phyloP scores from a whole-genome alignment of 2,329 filamentous ascomycete genomes.

The Leptographium radiaticola region DNA sequence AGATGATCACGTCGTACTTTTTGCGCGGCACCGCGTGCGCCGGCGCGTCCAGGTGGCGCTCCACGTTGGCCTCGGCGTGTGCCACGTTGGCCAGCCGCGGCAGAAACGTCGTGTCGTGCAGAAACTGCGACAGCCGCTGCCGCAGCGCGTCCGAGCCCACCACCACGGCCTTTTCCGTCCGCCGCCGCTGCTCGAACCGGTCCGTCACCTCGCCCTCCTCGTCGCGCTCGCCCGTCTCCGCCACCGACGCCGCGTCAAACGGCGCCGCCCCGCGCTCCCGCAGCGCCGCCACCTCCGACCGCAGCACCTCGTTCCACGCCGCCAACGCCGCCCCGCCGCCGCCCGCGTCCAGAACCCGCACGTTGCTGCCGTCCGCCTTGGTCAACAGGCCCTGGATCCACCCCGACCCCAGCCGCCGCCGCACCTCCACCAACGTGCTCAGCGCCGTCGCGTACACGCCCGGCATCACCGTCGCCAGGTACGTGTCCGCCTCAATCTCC shows the following conservation, averaged over 20 bases:
- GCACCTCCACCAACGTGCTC: conserved; percentile 57
- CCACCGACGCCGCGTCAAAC: conserved; percentile 30
- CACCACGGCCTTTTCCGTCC: conserved; percentile 68
- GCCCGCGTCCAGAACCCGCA: conserved; percentile 61
- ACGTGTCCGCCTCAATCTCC: conserved; percentile 63
- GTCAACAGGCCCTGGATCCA: conserved; percentile 56
- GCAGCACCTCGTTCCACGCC: conserved; percentile 65
- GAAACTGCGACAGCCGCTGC: conserved; percentile 58
- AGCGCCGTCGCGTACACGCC: conserved; percentile 56
- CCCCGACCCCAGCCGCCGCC: conserved; percentile 55
- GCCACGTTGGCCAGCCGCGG: conserved; percentile 82
- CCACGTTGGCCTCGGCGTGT: conserved; percentile 46
- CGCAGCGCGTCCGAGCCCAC: conserved; percentile 64
- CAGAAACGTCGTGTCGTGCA: conserved; percentile 85
- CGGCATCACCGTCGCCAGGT: conserved; percentile 55
- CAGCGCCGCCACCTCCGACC: conserved; percentile 69
- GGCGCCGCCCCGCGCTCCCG: conserved; percentile 47
- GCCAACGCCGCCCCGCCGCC: conserved; percentile 59
- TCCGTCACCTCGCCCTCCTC: conserved; percentile 23
- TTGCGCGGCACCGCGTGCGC: conserved; percentile 49
- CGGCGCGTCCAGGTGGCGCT: conserved; percentile 45
- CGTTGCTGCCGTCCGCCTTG: conserved; percentile 40
- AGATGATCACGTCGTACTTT: conserved; percentile 79
- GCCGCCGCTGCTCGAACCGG: neutral
- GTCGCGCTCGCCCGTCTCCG: conserved; percentile 29